Base-by-base conservation (phyloP, 2,329 filamentous ascomycete species). In the Trichoderma semiorbis region DNA sequence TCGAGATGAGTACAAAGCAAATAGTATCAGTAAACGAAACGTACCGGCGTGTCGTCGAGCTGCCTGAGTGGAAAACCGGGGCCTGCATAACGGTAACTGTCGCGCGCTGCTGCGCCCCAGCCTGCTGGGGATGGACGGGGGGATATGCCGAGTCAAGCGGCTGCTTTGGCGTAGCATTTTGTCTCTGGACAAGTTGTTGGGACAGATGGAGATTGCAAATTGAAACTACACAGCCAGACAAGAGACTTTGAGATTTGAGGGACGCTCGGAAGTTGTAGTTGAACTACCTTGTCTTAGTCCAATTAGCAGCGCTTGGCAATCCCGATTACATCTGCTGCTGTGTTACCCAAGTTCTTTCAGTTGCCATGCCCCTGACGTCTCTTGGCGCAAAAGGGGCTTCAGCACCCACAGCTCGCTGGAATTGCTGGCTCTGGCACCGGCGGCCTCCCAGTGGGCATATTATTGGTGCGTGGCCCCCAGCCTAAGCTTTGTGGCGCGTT, bases 61-160 rank as follows among this genome's bases (percentile, higher is more conserved):
- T 62, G 74, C 67, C 65, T 78, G 76, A n/a, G 78, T 78, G 43
- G 79, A 79, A 74, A 80, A 80, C 36, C 68, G 75, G 65, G 76
- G 75, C 70, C 73, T 75, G 72, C 66, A 71, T 32, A 53, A 50
- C 18, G 32, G 63, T 55, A 53, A 53, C n/a, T 47, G 64, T 57
- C 64, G 64, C 47, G 64, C 34, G 39, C 24, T 61, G 28, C 28
- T 57, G 64, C 64, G 50, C 58, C 58, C 58, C 47, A 62, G 43
- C 58, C 58, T 50, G 58, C 58, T 55, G 66, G 61, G 57, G 55
- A 43, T 18, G 62, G 73, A 72, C 65, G 63, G 73, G 73, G 74
- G 70, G 69, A 78, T 67, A 65, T 72, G 78, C 64, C 75, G 77
- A 75, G 76, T 75, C 74, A 77, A 74, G 74, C 76, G 77, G 61